Evolutionary conservation across 768 basidiomycete genomes (phyloP).

Genomic region (Cystobasidium tubakii): DNA sequence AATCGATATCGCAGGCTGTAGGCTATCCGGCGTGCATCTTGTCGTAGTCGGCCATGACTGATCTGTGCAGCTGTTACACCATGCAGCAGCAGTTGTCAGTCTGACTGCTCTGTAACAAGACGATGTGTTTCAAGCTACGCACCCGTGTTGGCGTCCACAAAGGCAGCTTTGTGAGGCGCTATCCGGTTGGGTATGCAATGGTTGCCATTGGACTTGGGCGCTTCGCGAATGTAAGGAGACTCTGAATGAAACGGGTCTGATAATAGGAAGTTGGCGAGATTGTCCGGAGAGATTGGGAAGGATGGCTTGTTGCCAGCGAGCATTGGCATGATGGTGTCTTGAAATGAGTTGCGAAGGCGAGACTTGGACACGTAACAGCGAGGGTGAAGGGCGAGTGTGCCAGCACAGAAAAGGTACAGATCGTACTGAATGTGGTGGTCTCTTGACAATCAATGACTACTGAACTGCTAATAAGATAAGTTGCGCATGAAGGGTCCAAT

Average conservation of each 20-base stretch:
- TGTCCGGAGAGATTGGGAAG: conserved; percentile 1
- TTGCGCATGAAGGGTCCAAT: too few species aligned
- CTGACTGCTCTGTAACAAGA: too few species aligned
- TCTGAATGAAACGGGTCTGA: conserved; percentile 12
- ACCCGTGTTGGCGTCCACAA: conserved; percentile 7
- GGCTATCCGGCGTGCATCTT: conserved; percentile 14
- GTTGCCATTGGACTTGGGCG: neutral
- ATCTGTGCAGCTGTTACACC: neutral
- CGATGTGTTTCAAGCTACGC: too few species aligned
- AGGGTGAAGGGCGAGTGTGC: too few species aligned
- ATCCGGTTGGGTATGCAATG: neutral
- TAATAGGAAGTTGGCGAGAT: conserved; percentile 16
- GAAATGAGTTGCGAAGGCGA: too few species aligned
- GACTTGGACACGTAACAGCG: too few species aligned
- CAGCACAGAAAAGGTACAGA: too few species aligned
- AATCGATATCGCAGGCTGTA: conserved; percentile 22
- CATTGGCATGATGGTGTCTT: neutral
- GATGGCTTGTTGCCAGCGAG: conserved; percentile 15
- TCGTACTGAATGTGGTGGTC: too few species aligned
- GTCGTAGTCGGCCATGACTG: conserved; percentile 20
- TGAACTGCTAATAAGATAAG: too few species aligned
- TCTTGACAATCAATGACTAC: too few species aligned
- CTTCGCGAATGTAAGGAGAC: neutral
- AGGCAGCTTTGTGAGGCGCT: conserved; percentile 15
- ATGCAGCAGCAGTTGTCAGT: too few species aligned